Evolutionary conservation across 1,284 basidiomycete genomes (phyloP).

Genomic region (Meira miltonrushii): DNA sequence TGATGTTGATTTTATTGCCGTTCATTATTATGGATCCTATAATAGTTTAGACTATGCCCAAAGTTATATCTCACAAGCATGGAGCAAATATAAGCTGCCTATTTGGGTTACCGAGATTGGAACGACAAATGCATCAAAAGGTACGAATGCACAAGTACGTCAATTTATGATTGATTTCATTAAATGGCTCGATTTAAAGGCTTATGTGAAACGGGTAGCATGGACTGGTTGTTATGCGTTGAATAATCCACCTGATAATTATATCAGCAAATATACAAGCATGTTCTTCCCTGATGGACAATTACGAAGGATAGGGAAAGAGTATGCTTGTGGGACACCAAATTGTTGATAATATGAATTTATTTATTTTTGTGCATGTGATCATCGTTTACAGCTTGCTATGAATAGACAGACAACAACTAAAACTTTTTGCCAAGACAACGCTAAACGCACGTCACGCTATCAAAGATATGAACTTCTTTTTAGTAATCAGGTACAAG

Average conservation of each 20-base stretch:
- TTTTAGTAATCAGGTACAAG: too few relatives aligned
- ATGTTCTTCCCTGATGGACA: slow-evolving; percentile 31
- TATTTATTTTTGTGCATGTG: too few relatives aligned
- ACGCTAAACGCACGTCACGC: too few relatives aligned
- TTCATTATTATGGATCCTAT: slow-evolving; percentile 50
- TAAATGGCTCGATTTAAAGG: slow-evolving; percentile 25
- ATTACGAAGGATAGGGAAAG: slow-evolving; percentile 10
- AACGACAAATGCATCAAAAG: slow-evolving; percentile 27
- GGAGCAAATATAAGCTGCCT: slow-evolving; percentile 18
- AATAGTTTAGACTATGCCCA: slow-evolving; percentile 36
- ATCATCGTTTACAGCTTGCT: too few relatives aligned
- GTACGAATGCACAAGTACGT: slow-evolving; percentile 25
- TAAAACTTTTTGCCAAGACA: too few relatives aligned
- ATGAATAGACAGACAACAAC: too few relatives aligned
- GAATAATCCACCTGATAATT: slow-evolving; percentile 39
- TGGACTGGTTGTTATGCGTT: slow-evolving; percentile 44
- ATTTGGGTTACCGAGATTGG: slow-evolving; percentile 51
- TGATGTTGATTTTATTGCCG: slow-evolving; percentile 38
- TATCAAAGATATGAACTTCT: too few relatives aligned
- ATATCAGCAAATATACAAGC: slow-evolving; percentile 28
- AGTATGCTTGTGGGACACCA: background rate
- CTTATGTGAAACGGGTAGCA: slow-evolving; percentile 38
- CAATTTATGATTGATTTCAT: slow-evolving; percentile 30
- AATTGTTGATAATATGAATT: too few relatives aligned
- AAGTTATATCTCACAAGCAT: slow-evolving; percentile 28